Percentiles rank a stretch among this genome's conserved stretches.
Conservation (phyloP, 2,329 filamentous ascomycete species). For the Aurifilum marmelostoma region DNA sequence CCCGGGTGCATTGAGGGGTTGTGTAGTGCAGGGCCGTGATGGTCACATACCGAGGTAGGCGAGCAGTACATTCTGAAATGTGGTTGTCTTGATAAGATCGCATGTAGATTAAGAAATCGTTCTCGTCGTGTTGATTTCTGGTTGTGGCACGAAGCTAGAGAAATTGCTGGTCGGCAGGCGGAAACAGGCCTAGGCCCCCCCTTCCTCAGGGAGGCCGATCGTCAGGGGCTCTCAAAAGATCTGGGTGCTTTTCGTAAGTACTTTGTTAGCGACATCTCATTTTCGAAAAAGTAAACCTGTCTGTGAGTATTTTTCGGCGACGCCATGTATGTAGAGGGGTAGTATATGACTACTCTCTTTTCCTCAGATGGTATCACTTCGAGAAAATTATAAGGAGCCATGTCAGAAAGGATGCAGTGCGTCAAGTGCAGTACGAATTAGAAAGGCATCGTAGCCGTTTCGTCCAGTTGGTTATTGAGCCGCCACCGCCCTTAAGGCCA, state of each 20-base stretch:
- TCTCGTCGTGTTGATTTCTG: neutral
- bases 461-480: neutral
- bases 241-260: neutral
- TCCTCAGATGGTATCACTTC: neutral
- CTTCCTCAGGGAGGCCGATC: slow-evolving; percentile 2
- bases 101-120: neutral
- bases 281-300: neutral
- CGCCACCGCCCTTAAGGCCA: neutral
- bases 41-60: neutral
- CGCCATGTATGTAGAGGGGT: neutral
- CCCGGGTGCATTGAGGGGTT: neutral
- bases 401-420: too few relatives aligned
- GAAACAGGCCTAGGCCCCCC: neutral
- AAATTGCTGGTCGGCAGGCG: neutral
- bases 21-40: neutral
- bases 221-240: neutral
- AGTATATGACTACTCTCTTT: neutral
- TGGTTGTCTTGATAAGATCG: neutral
- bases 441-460: neutral
- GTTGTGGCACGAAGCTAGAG: neutral
- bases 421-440: too few relatives aligned
- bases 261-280: neutral
- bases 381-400: neutral
- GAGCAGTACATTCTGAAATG: neutral
- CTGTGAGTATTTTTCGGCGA: neutral